Evolutionary conservation across 768 basidiomycete genomes (phyloP).

Genomic region (Trichaptum fuscoviolaceum): DNA sequence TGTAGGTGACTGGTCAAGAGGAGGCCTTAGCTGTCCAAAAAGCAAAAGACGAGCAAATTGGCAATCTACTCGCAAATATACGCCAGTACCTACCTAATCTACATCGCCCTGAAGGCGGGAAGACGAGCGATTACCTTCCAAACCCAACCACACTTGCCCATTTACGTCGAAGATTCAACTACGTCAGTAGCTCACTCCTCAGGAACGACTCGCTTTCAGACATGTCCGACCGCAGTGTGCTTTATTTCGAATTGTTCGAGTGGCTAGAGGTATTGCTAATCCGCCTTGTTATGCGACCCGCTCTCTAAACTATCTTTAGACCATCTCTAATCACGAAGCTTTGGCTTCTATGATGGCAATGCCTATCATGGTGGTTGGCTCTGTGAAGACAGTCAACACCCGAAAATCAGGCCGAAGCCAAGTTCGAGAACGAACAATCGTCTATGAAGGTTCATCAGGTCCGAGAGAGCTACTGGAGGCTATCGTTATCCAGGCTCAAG

Average conservation of each 20-base stretch:
- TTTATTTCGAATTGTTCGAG: conserved; percentile 87
- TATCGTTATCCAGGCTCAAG: conserved; percentile 88
- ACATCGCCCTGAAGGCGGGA: conserved; percentile 67
- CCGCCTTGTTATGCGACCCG: not conserved
- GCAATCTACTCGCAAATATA: conserved; percentile 60
- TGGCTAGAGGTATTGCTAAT: conserved; percentile 77
- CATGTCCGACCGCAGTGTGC: conserved; percentile 80
- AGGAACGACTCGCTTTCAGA: conserved; percentile 91
- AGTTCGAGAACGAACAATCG: conserved; percentile 73
- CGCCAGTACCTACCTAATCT: conserved; percentile 83
- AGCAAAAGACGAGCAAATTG: conserved; percentile 69
- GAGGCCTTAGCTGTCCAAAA: conserved; percentile 73
- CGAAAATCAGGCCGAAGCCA: conserved; percentile 46
- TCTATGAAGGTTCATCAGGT: conserved; percentile 88
- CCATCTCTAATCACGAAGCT: conserved; percentile 89
- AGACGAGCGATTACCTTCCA: conserved; percentile 86
- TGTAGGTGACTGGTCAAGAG: conserved; percentile 71
- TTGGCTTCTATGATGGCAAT: conserved; percentile 95
- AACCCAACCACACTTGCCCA: conserved; percentile 90
- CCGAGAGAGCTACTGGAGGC: conserved; percentile 90
- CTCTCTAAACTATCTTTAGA: conserved; percentile 41
- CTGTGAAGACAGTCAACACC: conserved; percentile 57
- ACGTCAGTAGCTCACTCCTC: conserved; percentile 77
- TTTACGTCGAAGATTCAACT: conserved; percentile 86
- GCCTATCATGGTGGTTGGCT: conserved; percentile 86